Evolutionary conservation across 495 filamentous ascomycete genomes (phyloP).

Genomic region (Thermothielavioides terrestris): DNA sequence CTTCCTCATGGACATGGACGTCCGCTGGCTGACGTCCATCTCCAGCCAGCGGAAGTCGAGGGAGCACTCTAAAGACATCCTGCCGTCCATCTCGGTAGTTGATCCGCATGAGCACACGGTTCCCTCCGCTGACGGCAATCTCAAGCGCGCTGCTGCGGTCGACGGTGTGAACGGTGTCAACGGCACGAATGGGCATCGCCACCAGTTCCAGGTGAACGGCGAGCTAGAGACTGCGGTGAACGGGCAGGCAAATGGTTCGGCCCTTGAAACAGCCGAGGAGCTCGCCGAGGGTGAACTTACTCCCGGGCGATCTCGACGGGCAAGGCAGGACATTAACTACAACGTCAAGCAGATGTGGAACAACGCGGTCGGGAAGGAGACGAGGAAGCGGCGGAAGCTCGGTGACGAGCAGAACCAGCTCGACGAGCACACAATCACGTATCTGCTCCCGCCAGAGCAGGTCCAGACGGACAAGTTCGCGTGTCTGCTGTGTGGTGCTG

Average conservation of each 20-base stretch:
- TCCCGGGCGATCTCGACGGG: conserved; percentile 31
- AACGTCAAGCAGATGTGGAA: conserved; percentile 44
- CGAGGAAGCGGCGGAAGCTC: conserved; percentile 32
- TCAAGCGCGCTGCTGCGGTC: conserved; percentile 11
- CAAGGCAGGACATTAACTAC: conserved; percentile 40
- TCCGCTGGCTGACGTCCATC: conserved; percentile 34
- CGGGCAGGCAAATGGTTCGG: conserved; percentile 6
- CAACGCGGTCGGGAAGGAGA: conserved; percentile 38
- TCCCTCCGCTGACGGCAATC: conserved; percentile 23
- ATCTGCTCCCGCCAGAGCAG: conserved; percentile 36
- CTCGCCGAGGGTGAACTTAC: conserved; percentile 27
- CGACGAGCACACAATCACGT: conserved; percentile 33
- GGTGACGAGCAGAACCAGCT: conserved; percentile 20
- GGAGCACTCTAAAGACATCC: conserved; percentile 21
- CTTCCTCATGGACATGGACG: conserved; percentile 39
- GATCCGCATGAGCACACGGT: conserved; percentile 21
- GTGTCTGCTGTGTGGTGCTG: conserved; percentile 40
- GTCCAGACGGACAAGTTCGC: conserved; percentile 32
- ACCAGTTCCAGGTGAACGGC: conserved; percentile 6
- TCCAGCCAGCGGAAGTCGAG: conserved; percentile 17
- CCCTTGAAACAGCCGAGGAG: conserved; percentile 11
- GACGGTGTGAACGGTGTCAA: conserved; percentile 20
- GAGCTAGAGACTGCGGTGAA: conserved; percentile 25
- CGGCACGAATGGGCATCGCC: conserved; percentile 16
- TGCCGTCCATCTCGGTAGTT: conserved; percentile 23